A percentile compares a stretch with the other conserved stretches of the same genome.
Evolutionary conservation across 768 basidiomycete genomes (phyloP).

Genomic region (Trametopsis cervina): DNA sequence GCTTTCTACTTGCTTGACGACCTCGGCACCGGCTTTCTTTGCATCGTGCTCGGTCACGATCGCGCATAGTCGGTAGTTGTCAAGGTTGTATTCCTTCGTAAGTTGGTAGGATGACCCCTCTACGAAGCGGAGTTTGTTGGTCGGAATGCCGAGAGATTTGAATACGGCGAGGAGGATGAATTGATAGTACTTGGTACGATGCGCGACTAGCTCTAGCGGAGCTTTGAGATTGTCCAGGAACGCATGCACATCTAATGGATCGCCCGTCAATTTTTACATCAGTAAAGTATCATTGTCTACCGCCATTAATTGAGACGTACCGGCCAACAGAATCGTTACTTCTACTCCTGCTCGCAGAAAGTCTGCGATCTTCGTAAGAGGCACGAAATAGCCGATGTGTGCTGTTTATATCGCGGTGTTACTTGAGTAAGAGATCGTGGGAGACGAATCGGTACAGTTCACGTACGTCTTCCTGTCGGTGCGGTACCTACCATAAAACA

Average conservation of each 20-base stretch:
- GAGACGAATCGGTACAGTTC: background rate
- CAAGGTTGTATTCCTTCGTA: conserved; percentile 84
- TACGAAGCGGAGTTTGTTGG: conserved; percentile 74
- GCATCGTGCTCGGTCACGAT: conserved; percentile 93
- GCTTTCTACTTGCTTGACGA: conserved; percentile 95
- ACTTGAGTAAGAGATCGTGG: background rate
- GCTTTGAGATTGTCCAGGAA: conserved; percentile 98
- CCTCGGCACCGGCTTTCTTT: conserved; percentile 97
- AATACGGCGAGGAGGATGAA: conserved; percentile 78
- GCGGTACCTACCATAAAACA: conserved; percentile 90
- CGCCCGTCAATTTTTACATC: conserved; percentile 1
- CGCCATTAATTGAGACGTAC: conserved; percentile 14
- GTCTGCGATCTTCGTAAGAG: conserved; percentile 92
- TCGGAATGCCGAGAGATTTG: conserved; percentile 84
- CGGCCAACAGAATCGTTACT: conserved; percentile 32
- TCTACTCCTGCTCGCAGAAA: conserved; percentile 91
- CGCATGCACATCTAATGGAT: conserved; percentile 75
- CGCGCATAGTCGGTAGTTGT: conserved; percentile 90
- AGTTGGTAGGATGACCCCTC: conserved; percentile 93
- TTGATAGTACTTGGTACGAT: conserved; percentile 89
- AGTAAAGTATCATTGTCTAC: background rate
- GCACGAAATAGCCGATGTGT: conserved; percentile 95
- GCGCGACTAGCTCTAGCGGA: conserved; percentile 81
- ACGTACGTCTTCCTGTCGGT: conserved; percentile 88
- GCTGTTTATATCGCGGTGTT: conserved; percentile 53